phyloP scores from a whole-genome alignment of 495 filamentous ascomycete genomes.

The Sporormia fimetaria region DNA sequence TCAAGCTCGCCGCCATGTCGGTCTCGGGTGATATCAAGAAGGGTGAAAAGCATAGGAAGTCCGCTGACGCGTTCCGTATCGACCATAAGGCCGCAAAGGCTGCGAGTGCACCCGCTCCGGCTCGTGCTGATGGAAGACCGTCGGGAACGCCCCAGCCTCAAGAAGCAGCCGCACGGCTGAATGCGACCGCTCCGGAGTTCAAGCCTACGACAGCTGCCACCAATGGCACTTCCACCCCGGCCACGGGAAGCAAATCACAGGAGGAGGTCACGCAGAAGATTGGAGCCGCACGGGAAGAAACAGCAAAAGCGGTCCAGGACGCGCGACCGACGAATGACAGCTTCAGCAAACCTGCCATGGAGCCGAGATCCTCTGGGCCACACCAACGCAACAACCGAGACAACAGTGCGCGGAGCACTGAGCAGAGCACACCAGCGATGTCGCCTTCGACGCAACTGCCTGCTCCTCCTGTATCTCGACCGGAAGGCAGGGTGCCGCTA shows the following conservation, averaged over 20 bases:
- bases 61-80: slow-evolving; percentile 64
- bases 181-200: slow-evolving; percentile 27
- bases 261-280: neutral
- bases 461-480: neutral
- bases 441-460: slow-evolving; percentile 5
- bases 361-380: too few species aligned
- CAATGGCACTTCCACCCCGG: neutral
- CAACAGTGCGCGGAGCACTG: too few species aligned
- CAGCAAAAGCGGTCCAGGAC: neutral
- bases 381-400: too few species aligned
- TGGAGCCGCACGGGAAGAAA: neutral
- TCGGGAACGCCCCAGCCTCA: slow-evolving; percentile 22
- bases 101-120: neutral
- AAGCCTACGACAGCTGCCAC: slow-evolving; percentile 17
- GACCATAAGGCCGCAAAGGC: slow-evolving; percentile 23
- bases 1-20: slow-evolving; percentile 81
- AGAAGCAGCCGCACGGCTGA: slow-evolving; percentile 11
- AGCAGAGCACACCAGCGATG: too few species aligned
- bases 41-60: slow-evolving; percentile 68
- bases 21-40: slow-evolving; percentile 71
- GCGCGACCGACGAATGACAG: too few species aligned
- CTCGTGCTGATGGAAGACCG: slow-evolving; percentile 13
- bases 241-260: slow-evolving; percentile 17
- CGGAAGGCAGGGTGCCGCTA: neutral
- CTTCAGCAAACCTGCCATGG: too few species aligned